phyloP scores from a whole-genome alignment of 2,329 filamentous ascomycete genomes.

The Tympanopsis confertula region DNA sequence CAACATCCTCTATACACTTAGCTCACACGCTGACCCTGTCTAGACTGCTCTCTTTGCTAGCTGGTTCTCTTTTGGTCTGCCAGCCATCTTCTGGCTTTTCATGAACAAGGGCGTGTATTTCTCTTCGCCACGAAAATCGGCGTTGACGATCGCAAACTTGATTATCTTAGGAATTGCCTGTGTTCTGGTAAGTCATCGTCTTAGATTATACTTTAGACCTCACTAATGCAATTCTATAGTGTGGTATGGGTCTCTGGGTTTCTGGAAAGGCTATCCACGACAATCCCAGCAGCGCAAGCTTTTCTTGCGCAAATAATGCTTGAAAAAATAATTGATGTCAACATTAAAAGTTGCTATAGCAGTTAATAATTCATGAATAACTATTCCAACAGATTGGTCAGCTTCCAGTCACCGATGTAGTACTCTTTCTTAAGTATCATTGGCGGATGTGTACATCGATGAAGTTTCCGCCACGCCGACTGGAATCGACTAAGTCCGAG shows the following conservation, averaged over 20 bases:
- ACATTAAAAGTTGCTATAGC: no score
- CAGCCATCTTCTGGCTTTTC: slow-evolving; percentile 9
- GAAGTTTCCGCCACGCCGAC: no score
- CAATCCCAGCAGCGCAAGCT: not conserved
- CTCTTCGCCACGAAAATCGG: slow-evolving; percentile 3
- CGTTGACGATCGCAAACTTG: slow-evolving; percentile 6
- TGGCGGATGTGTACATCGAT: no score
- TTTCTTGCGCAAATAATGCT: not conserved
- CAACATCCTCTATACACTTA: not conserved
- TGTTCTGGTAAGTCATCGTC: no score
- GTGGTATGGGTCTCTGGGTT: not conserved
- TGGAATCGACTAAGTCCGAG: no score
- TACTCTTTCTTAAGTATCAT: no score
- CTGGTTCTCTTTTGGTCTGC: slow-evolving; percentile 30
- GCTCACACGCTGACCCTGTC: not conserved
- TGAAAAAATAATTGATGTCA: no score
- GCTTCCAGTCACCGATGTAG: no score
- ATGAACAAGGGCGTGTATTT: slow-evolving; percentile 8
- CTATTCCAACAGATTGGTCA: no score
- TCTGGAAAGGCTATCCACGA: not conserved
- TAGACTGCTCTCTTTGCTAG: slow-evolving; percentile 34
- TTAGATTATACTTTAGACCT: no score
- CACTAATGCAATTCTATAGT: slow-evolving; percentile 7
- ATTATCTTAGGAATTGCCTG: not conserved
- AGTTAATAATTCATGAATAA: no score